Conservation (phyloP, 352 stramenopile genomes). For the Phytopythium helicoides region DNA sequence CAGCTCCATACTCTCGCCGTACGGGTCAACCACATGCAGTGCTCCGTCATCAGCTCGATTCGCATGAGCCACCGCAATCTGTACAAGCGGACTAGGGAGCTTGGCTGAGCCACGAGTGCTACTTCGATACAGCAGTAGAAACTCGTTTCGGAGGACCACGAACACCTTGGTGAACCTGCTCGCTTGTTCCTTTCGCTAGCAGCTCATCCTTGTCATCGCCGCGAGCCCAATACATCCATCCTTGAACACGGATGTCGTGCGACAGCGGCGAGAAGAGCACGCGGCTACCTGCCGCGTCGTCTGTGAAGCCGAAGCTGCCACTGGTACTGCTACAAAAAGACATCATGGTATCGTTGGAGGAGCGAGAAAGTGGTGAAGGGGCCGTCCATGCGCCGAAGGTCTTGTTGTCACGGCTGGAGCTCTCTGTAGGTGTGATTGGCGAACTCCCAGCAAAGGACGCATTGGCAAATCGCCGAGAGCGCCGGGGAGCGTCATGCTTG, state of each 20-base stretch:
- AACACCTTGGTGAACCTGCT: slow-evolving; percentile 73
- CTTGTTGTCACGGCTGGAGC: slow-evolving; percentile 3
- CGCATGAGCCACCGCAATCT: slow-evolving; percentile 60
- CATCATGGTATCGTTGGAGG: slow-evolving; percentile 15
- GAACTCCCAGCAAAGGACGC: slow-evolving; percentile 14
- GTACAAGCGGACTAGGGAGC: slow-evolving; percentile 41
- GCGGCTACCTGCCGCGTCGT: slow-evolving; percentile 9
- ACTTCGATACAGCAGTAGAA: slow-evolving; percentile 59
- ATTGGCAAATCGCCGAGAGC: slow-evolving; percentile 16
- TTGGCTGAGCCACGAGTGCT: slow-evolving; percentile 41
- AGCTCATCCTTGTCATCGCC: slow-evolving; percentile 20
- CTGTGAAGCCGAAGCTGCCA: slow-evolving; percentile 15
- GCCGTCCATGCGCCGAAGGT: slow-evolving; percentile 18
- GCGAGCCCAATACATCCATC: slow-evolving; percentile 79
- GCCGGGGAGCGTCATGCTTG: slow-evolving; percentile 1
- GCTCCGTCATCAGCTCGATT: slow-evolving; percentile 38
- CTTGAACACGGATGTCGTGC: slow-evolving; percentile 37
- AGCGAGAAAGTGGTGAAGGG: slow-evolving; percentile 7
- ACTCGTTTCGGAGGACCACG: slow-evolving; percentile 64
- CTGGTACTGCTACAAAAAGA: slow-evolving; percentile 20
- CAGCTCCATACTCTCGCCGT: slow-evolving; percentile 72
- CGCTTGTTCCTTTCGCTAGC: slow-evolving; percentile 1
- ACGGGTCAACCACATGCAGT: slow-evolving; percentile 54
- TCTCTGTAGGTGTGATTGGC: slow-evolving; percentile 2
- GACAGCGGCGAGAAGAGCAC: slow-evolving; percentile 27